A percentile compares a stretch with the other conserved stretches of the same genome.
These are phyloP conservation scores for Saccharomycopsis fibuligera DNA, from an alignment of 805 yeast genomes.

Conservation along the genomic window DNA sequence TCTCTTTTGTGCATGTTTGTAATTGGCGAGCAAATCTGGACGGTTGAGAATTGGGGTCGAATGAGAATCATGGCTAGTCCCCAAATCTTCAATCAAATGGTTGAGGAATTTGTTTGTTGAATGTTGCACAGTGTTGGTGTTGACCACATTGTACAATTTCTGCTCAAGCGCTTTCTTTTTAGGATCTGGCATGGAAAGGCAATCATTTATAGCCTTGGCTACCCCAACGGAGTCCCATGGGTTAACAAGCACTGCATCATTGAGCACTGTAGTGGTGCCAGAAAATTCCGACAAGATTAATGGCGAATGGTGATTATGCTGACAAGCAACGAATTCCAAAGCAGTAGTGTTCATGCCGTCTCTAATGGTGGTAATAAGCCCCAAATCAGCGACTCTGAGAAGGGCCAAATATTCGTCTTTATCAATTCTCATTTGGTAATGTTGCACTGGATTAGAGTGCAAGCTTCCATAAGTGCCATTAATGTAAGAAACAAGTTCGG, in stretches of 20 bases:
- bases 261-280: slow-evolving; percentile 71
- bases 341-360: slow-evolving; percentile 98
- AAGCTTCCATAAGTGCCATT: slow-evolving; percentile 81
- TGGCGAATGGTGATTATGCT: slow-evolving; percentile 63
- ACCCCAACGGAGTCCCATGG: slow-evolving; percentile 98
- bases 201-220: slow-evolving; percentile 71
- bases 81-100: slow-evolving; percentile 38
- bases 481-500: slow-evolving; percentile 74
- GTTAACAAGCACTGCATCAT: slow-evolving; percentile 75
- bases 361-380: slow-evolving; percentile 82
- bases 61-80: slow-evolving; percentile 35
- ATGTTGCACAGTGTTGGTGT: slow-evolving; percentile 63
- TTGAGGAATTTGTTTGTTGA: slow-evolving; percentile 69
- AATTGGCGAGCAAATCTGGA: slow-evolving; percentile 54
- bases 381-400: slow-evolving; percentile 82
- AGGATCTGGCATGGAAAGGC: slow-evolving; percentile 48
- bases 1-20: slow-evolving; percentile 56
- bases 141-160: slow-evolving; percentile 57
- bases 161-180: slow-evolving; percentile 42
- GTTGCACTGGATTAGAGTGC: slow-evolving; percentile 82
- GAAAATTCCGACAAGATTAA: slow-evolving; percentile 88
- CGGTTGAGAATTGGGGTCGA: slow-evolving; percentile 80
- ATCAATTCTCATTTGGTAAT: slow-evolving; percentile 83
- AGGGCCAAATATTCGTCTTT: slow-evolving; percentile 86
- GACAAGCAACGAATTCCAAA: slow-evolving; percentile 84